Percentiles rank a stretch among this genome's conserved stretches.
phyloP scores from a whole-genome alignment of 768 basidiomycete species.

The Leccinum rimulosum region DNA sequence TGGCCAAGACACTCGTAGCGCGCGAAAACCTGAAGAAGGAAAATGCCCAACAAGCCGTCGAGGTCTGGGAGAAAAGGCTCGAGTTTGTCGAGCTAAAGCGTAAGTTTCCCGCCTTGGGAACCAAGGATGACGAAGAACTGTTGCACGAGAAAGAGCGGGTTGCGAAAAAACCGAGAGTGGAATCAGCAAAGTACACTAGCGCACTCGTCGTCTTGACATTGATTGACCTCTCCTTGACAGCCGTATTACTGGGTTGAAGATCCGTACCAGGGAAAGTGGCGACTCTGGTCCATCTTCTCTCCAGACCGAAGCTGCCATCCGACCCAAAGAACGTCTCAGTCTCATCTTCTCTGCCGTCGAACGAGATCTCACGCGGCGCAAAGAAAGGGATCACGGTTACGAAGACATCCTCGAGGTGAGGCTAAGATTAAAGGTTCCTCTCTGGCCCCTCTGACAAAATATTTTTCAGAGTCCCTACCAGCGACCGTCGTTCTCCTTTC shows the following conservation, averaged over 20 bases:
- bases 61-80: conserved; percentile 78
- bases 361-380: conserved; percentile 63
- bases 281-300: conserved; percentile 39
- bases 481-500: conserved; percentile 51
- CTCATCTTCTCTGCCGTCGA: conserved; percentile 51
- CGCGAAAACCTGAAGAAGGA: conserved; percentile 81
- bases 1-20: conserved; percentile 63
- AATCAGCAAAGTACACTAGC: conserved; percentile 13
- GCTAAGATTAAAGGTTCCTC: background rate
- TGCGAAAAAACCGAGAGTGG: conserved; percentile 53
- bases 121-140: conserved; percentile 69
- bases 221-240: conserved; percentile 23
- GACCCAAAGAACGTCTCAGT: conserved; percentile 64
- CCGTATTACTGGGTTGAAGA: conserved; percentile 51
- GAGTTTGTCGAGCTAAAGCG: conserved; percentile 78
- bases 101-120: conserved; percentile 57
- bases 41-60: conserved; percentile 50
- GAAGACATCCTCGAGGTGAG: conserved; percentile 84
- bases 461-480: conserved; percentile 65
- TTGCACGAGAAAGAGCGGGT: conserved; percentile 69
- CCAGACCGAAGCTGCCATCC: conserved; percentile 47
- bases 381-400: conserved; percentile 77
- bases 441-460: conserved; percentile 4
- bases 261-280: conserved; percentile 47
- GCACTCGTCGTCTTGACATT: background rate